Evolutionary conservation across 805 yeast species (phyloP), one percentile per base, ranked within the genome.

Genomic region (Candida sphagnicola): DNA sequence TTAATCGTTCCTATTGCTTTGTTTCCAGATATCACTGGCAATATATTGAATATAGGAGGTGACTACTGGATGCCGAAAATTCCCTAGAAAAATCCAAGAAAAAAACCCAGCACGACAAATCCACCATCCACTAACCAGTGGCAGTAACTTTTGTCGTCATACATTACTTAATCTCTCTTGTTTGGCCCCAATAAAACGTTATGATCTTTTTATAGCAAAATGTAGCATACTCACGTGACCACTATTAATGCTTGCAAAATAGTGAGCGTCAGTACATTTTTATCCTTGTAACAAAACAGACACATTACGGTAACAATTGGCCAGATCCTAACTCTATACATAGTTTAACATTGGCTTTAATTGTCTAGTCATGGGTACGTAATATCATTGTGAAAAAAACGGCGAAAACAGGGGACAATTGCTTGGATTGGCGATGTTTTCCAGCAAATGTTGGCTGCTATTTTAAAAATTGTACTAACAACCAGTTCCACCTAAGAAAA

Each of bases 401-500:
- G 15, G 15, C 29, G 15, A 8, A 26, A 26, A 12, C 15, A 5
- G 12, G 6, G 29, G 13, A n/a, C 6, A 12, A 26, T 8, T n/a
- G 29, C 6, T 26, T 8, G 29, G 5, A 5, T 13, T 26, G 12
- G 29, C 29, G 14, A 13, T 26, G 15, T 26, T 12, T n/a, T 26
- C 15, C 6, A 8, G 5, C 15, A 13, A 10, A 13, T 5, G 5
- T 8, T 5, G n/a, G 18, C 5, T 8, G 10, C 10, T 14, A 10
- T 8, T 17, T 18, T 17, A 6, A 31, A 18, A 6, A 16, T 13
- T 13, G 8, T 31, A 33, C 35, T 33, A 33, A 37, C 39, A 13
- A 35, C 23, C 36, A 65, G 70, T 47, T 33, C 71, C 73, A 32
- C 71, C 71, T 23, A 69, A 67, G 51, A 68, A 68, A 54, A 69